phyloP scores from a whole-genome alignment of 345 rosid species.

The Aquilaria malaccensis region DNA sequence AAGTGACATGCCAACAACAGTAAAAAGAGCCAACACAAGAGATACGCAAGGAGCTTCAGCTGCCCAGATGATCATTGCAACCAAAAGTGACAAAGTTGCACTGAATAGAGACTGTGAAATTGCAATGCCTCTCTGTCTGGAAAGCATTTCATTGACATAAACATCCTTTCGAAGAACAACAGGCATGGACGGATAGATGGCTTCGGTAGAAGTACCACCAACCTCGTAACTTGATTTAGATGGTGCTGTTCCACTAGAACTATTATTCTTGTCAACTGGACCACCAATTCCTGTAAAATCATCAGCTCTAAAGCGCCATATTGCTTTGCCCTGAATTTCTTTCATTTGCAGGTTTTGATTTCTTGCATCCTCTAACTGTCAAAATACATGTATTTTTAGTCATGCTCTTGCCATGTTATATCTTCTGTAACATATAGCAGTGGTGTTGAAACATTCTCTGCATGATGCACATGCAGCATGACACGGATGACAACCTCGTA shows the following conservation, averaged over 20 bases:
- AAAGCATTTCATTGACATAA: constrained; percentile 17
- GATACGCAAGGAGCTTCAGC: constrained; percentile 66
- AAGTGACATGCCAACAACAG: constrained; percentile 68
- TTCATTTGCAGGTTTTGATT: constrained; percentile 46
- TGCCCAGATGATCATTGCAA: constrained; percentile 58
- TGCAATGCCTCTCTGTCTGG: constrained; percentile 40
- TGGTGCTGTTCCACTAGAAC: constrained; percentile 9
- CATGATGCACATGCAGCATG: not conserved
- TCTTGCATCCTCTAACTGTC: constrained; percentile 48
- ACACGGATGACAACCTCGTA: not conserved
- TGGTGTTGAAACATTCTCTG: not conserved
- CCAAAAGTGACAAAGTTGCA: constrained; percentile 48
- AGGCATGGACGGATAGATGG: constrained; percentile 23
- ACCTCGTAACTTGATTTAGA: constrained; percentile 21
- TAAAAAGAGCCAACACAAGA: constrained; percentile 67
- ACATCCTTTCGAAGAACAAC: constrained; percentile 16
- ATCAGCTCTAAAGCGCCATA: constrained; percentile 22
- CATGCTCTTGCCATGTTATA: no score
- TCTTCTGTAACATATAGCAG: not conserved
- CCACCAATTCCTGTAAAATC: constrained; percentile 9
- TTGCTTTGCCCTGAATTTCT: constrained; percentile 31
- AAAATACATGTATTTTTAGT: not conserved
- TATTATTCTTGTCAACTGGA: constrained; percentile 16
- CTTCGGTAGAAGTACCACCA: constrained; percentile 7
- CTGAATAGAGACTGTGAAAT: constrained; percentile 56